Conservation (phyloP, 176 grass and related monocot species). For the Lolium rigidum region DNA sequence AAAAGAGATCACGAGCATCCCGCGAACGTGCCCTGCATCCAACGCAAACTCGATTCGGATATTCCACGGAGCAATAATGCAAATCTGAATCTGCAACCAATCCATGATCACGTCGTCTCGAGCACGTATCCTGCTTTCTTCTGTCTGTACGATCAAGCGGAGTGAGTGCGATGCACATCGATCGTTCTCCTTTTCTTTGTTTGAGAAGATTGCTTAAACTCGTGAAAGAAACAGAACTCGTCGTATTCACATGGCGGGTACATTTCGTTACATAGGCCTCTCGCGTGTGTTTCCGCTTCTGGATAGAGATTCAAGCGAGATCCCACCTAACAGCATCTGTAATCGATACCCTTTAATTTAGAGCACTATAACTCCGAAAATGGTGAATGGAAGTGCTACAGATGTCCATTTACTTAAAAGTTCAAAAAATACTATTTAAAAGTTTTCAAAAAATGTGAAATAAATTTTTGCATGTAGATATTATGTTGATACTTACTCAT, state of each 20-base stretch:
- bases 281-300: no score
- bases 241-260: neutral
- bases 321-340: no score
- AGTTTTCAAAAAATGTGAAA: no score
- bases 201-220: neutral
- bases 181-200: neutral
- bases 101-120: neutral
- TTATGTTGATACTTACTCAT: no score
- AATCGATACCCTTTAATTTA: no score
- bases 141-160: neutral
- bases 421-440: no score
- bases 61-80: constrained; percentile 36
- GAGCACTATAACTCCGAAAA: no score
- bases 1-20: neutral
- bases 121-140: neutral
- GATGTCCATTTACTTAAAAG: no score
- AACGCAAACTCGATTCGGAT: constrained; percentile 39
- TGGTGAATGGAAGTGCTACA: no score
- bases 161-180: constrained; percentile 20
- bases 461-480: no score
- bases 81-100: constrained; percentile 1
- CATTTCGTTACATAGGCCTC: neutral
- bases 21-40: constrained; percentile 7
- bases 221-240: neutral
- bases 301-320: no score